phyloP scores from a whole-genome alignment of 495 filamentous ascomycete genomes.

The Xylaria flabelliformis region DNA sequence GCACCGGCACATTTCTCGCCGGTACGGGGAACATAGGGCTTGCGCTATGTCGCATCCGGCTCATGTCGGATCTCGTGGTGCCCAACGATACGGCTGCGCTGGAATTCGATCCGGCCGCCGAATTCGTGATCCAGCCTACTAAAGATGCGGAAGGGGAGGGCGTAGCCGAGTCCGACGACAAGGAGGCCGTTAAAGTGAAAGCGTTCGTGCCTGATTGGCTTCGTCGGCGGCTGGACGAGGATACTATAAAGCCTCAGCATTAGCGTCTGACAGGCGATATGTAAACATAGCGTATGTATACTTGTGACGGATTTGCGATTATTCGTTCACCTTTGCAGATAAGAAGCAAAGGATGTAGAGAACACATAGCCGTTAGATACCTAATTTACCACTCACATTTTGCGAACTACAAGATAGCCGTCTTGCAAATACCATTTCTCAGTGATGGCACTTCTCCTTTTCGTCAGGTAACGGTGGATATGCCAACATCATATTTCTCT shows the following conservation, averaged over 20 bases:
- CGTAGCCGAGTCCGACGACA: conserved; percentile 4
- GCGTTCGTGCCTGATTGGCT: conserved; percentile 89
- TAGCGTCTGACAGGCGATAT: not conserved
- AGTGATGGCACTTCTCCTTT: not conserved
- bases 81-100: conserved; percentile 65
- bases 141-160: conserved; percentile 26
- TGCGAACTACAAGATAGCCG: not conserved
- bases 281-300: not conserved
- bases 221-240: conserved; percentile 45
- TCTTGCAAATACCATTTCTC: not conserved
- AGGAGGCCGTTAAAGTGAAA: conserved; percentile 66
- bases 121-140: conserved; percentile 52
- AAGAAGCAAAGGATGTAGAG: not conserved
- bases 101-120: conserved; percentile 47
- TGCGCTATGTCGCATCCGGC: conserved; percentile 85
- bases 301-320: conserved; percentile 3
- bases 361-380: not conserved
- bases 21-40: conserved; percentile 86
- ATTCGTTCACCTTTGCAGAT: not conserved
- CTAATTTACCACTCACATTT: not conserved
- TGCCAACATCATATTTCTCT: not conserved
- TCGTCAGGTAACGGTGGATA: not conserved
- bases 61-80: conserved; percentile 78
- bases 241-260: conserved; percentile 8
- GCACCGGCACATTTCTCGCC: conserved; percentile 76